phyloP scores from a whole-genome alignment of 139 green algal species.

The Chlamydomonas sp. region DNA sequence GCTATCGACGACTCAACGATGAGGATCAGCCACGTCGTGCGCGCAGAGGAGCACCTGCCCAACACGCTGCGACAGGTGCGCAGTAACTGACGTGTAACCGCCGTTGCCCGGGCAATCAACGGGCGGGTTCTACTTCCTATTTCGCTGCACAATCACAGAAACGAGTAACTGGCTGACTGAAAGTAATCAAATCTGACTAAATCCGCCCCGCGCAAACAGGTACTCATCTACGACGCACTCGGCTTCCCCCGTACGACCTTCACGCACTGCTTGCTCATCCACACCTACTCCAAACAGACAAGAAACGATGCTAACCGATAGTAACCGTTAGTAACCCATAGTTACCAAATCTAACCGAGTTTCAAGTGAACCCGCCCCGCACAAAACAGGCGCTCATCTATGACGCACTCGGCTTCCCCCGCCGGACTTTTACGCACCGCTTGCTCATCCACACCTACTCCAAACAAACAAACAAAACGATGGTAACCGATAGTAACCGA shows the following conservation, averaged over 20 bases:
- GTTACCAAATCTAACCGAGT: too few relatives aligned
- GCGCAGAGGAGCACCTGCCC: constrained; percentile 96
- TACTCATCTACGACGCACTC: too few relatives aligned
- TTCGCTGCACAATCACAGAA: not conserved
- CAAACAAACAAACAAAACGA: too few relatives aligned
- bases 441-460: constrained; percentile 96
- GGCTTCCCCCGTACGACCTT: too few relatives aligned
- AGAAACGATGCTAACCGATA: too few relatives aligned
- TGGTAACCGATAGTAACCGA: too few relatives aligned
- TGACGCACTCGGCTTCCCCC: constrained; percentile 77
- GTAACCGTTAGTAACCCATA: too few relatives aligned
- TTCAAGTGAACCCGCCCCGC: constrained; percentile 99
- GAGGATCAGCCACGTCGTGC: constrained; percentile 93
- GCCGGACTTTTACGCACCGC: constrained; percentile 85
- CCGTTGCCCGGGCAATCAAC: not conserved
- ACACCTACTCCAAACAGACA: too few relatives aligned
- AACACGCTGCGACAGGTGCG: constrained; percentile 96
- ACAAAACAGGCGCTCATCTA: constrained; percentile 97
- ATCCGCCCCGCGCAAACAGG: too few relatives aligned
- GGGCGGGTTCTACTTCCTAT: not conserved
- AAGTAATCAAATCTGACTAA: too few relatives aligned
- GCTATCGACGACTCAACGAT: constrained; percentile 96
- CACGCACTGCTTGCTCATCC: too few relatives aligned
- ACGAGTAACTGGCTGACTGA: too few relatives aligned
- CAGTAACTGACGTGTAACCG: not conserved